Evolutionary conservation across 768 basidiomycete species (phyloP).

Genomic region (Tylopilus plumbeoviolaceoides): DNA sequence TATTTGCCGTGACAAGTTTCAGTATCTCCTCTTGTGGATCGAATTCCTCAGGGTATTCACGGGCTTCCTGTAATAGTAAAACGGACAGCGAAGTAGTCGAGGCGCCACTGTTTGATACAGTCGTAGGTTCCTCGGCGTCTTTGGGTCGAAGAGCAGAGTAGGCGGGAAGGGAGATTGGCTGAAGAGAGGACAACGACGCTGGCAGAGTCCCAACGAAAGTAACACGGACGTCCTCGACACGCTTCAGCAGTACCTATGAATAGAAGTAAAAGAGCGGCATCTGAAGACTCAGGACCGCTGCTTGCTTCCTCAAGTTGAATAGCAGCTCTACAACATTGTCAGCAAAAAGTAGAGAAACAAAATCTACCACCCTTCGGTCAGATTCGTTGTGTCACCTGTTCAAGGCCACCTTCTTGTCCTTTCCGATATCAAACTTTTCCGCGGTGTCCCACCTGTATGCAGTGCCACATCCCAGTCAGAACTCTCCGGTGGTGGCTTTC

Average conservation of each 20-base stretch:
- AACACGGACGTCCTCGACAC: slow-evolving; percentile 25
- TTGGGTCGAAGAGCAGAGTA: slow-evolving; percentile 51
- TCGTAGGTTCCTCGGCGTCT: background rate
- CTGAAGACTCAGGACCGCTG: slow-evolving; percentile 29
- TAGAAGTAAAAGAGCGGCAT: slow-evolving; percentile 36
- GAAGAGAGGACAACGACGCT: slow-evolving; percentile 52
- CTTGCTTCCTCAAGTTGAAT: slow-evolving; percentile 60
- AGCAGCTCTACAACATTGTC: slow-evolving; percentile 48
- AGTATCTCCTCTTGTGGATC: slow-evolving; percentile 48
- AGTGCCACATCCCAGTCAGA: slow-evolving; percentile 20
- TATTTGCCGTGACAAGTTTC: slow-evolving; percentile 63
- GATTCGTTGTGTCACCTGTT: slow-evolving; percentile 39
- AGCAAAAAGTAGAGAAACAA: background rate
- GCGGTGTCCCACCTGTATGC: slow-evolving; percentile 36
- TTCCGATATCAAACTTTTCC: slow-evolving; percentile 58
- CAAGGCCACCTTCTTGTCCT: slow-evolving; percentile 29
- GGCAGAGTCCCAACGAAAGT: slow-evolving; percentile 42
- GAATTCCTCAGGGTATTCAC: slow-evolving; percentile 22
- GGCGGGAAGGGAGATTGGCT: slow-evolving; percentile 65
- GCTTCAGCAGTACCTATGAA: slow-evolving; percentile 28
- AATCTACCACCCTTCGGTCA: slow-evolving; percentile 24
- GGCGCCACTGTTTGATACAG: background rate
- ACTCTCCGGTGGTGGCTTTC: slow-evolving; percentile 15
- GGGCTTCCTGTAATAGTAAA: slow-evolving; percentile 2
- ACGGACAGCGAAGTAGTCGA: background rate